Conservation (phyloP, 352 stramenopile genomes). For the Pythium rhizo-oryzae region DNA sequence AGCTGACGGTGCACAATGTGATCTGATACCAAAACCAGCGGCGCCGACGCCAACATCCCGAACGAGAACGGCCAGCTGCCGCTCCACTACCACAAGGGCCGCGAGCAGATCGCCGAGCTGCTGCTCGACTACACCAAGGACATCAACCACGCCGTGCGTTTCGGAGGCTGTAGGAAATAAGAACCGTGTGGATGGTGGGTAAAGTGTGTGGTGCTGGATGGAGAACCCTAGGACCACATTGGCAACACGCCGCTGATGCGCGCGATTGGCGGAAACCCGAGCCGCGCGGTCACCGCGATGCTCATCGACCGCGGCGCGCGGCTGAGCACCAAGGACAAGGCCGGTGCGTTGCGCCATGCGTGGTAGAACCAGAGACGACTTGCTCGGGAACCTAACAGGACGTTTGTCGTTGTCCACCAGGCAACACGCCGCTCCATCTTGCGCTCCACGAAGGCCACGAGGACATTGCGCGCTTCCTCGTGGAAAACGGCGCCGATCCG, state of each 20-base stretch:
- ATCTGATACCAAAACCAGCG: slow-evolving; percentile 37
- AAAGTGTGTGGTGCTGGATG: neutral
- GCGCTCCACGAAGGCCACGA: slow-evolving; percentile 68
- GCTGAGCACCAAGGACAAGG: slow-evolving; percentile 55
- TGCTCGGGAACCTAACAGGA: no score
- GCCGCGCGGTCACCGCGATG: slow-evolving; percentile 57
- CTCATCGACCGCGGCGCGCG: slow-evolving; percentile 67
- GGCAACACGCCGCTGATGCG: slow-evolving; percentile 68
- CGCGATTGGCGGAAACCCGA: slow-evolving; percentile 57
- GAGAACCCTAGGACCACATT: slow-evolving; percentile 56
- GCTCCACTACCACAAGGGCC: slow-evolving; percentile 77
- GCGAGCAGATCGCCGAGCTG: slow-evolving; percentile 66
- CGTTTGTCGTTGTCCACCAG: slow-evolving; percentile 17
- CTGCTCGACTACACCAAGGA: slow-evolving; percentile 69
- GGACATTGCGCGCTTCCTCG: slow-evolving; percentile 56
- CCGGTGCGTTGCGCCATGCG: slow-evolving; percentile 21
- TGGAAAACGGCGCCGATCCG: slow-evolving; percentile 58
- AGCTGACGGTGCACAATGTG: no score
- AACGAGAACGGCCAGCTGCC: slow-evolving; percentile 78
- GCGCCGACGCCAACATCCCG: slow-evolving; percentile 61
- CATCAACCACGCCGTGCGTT: slow-evolving; percentile 60
- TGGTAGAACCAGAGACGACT: neutral
- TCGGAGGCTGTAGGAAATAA: neutral
- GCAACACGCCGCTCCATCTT: slow-evolving; percentile 73
- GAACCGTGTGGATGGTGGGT: neutral